phyloP scores from a whole-genome alignment of 2,329 filamentous ascomycete genomes.

The Exophiala xenobiotica region DNA sequence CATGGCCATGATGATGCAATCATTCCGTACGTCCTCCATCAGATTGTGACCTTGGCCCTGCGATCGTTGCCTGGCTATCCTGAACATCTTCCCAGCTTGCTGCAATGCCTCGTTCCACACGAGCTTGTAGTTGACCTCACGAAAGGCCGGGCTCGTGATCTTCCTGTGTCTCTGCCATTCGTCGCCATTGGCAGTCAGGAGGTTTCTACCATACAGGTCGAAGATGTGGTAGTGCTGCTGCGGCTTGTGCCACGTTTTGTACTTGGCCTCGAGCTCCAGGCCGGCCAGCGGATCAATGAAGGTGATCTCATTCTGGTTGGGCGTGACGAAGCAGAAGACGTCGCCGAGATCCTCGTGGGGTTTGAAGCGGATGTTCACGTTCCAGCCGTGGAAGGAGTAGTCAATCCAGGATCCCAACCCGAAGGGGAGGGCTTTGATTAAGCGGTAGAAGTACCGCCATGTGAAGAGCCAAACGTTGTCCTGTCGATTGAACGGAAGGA shows the following conservation, averaged over 20 bases:
- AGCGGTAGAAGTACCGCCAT: constrained; percentile 3
- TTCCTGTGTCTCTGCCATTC: constrained; percentile 48
- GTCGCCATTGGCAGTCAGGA: constrained; percentile 26
- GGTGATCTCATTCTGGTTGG: constrained; percentile 17
- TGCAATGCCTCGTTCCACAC: constrained; percentile 41
- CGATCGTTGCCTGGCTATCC: constrained; percentile 1
- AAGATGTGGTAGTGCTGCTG: constrained; percentile 19
- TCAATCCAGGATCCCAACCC: constrained; percentile 9
- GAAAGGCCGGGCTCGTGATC: constrained; percentile 45
- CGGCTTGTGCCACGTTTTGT: constrained; percentile 22
- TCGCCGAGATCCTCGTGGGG: constrained; percentile 15
- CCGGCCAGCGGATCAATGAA: constrained; percentile 15
- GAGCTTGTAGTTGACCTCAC: constrained; percentile 42
- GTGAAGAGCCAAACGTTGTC: constrained; percentile 17
- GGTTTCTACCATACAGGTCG: constrained; percentile 18
- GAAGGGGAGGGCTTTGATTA: constrained; percentile 7
- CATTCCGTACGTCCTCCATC: constrained; percentile 31
- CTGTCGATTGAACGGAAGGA: constrained; percentile 20
- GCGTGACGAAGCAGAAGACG: constrained; percentile 19
- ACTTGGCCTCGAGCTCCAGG: constrained; percentile 16
- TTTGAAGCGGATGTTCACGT: constrained; percentile 6
- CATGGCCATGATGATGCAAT: constrained; percentile 38
- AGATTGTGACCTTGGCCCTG: not conserved
- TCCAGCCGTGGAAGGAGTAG: constrained; percentile 19
- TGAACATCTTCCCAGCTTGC: constrained; percentile 37